Base-by-base conservation (phyloP, 352 stramenopile genomes). In the Sclerospora graminicola region DNA sequence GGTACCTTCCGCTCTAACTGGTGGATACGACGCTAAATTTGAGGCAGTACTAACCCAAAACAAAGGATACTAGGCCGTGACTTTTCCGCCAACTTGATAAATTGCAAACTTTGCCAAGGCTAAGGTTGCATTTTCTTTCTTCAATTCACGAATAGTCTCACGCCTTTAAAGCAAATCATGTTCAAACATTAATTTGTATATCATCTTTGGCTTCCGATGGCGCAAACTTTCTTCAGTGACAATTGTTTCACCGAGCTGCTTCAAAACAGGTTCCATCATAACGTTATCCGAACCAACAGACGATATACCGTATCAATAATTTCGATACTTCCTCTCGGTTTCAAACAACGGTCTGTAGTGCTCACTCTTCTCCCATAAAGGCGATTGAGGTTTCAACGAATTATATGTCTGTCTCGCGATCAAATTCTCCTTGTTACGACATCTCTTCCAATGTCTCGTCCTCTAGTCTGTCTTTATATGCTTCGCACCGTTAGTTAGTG, bases 171-270 rank as follows among this genome's bases (percentile, higher is more conserved):
- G 47, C 13, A 94, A 43, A 34, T 94, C 74, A 16, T 74, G 61
- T 41, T 92, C 78, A 39, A 94, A 85, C 26, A 63, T 63, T 13
- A 94, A 64, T 41, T 92, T 89, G 51, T 83, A 75, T 11, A 90
- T 63, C 71, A 92, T 89, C 3, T 57, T 59, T 29, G 60, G 36
- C 48, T 94, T 80, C 4, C 77, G 66, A 48, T 80, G 63, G 1
- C 76, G 70, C 11, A 92, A 50, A 18, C 69, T 75, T 1, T 53
- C 51, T n/a, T 76, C 66, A 15, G 61, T n/a, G n/a, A n/a, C 67
- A 23, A 76, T 54, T 47, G 89, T 77, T 65, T 91, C 73, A 63
- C 21, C 80, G 60, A 6, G 75, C 80, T 21, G 70, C 53, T 50
- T 94, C 82, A 1, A 94, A 60, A 32, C 75, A n/a, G n/a, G 64